Conservation (phyloP, 2,329 filamentous ascomycete species). For the Daldinia sp. region DNA sequence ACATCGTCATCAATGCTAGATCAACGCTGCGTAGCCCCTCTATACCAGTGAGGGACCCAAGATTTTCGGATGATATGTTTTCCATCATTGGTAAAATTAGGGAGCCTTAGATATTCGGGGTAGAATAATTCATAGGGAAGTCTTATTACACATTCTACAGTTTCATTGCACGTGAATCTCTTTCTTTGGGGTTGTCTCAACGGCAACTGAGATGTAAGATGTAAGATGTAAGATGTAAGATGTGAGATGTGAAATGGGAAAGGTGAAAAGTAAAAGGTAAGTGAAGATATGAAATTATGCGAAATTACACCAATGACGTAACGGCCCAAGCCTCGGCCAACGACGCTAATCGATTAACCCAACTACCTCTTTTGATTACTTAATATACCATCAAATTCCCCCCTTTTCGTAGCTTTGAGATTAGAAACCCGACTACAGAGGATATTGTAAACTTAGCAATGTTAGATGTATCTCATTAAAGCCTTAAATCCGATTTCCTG, state of each 20-base stretch:
- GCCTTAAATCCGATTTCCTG: no score
- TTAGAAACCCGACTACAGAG: neutral
- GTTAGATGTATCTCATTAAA: neutral
- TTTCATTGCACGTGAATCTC: neutral
- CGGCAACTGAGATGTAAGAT: neutral
- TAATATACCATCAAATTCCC: slow-evolving; percentile 1
- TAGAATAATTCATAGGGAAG: neutral
- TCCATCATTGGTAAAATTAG: slow-evolving; percentile 12
- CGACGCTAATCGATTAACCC: no score
- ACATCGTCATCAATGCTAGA: neutral
- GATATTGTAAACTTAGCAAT: neutral
- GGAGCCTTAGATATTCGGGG: neutral
- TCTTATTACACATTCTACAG: neutral
- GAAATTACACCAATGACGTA: slow-evolving; percentile 1
- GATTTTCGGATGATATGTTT: neutral
- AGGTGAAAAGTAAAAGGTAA: no score
- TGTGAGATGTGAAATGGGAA: neutral
- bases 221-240: neutral
- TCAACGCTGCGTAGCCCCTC: neutral
- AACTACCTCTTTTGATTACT: slow-evolving; percentile 20
- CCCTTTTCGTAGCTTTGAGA: neutral
- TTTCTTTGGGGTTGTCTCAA: neutral
- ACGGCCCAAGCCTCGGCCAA: slow-evolving; percentile 29
- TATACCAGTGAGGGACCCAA: neutral
- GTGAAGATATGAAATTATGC: neutral